Conservation (phyloP, 2,329 filamentous ascomycete genomes). For the Fusarium beomiforme region DNA sequence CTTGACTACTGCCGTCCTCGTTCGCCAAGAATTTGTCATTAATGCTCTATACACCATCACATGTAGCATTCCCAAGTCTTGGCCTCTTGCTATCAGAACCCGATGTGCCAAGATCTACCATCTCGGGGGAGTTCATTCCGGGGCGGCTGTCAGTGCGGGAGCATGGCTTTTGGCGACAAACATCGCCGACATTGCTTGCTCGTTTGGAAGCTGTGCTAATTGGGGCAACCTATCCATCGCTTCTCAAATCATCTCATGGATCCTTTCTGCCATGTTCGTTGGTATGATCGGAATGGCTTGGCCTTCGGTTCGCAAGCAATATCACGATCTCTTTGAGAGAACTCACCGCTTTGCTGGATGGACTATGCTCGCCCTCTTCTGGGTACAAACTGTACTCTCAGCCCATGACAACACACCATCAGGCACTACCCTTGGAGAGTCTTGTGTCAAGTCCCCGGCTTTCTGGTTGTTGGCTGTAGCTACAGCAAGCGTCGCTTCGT, state of each 20-base stretch:
- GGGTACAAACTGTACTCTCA: conserved; percentile 68
- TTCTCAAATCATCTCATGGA: conserved; percentile 61
- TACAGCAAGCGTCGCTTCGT: conserved; percentile 72
- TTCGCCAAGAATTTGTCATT: conserved; percentile 64
- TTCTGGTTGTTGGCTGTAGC: conserved; percentile 75
- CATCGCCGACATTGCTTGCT: conserved; percentile 39
- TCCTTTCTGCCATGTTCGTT: conserved; percentile 68
- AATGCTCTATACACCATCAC: conserved; percentile 60
- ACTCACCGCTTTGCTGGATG: conserved; percentile 78
- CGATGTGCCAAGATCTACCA: conserved; percentile 62
- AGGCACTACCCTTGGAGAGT: conserved; percentile 47
- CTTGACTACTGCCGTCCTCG: conserved; percentile 58
- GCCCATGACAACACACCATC: conserved; percentile 53
- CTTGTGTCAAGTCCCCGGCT: conserved; percentile 52
- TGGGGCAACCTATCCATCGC: conserved; percentile 50
- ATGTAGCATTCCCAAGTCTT: conserved; percentile 56
- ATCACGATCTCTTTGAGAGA: conserved; percentile 76
- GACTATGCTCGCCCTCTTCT: conserved; percentile 73
- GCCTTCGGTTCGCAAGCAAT: conserved; percentile 68
- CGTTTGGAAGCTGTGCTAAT: conserved; percentile 23
- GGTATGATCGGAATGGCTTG: conserved; percentile 70
- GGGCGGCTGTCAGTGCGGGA: conserved; percentile 58
- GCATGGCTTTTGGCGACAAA: conserved; percentile 59
- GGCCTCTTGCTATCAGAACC: conserved; percentile 58
- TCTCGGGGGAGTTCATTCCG: conserved; percentile 62